phyloP scores from a whole-genome alignment of 345 rosid genomes.

The Microthlaspi erraticum region DNA sequence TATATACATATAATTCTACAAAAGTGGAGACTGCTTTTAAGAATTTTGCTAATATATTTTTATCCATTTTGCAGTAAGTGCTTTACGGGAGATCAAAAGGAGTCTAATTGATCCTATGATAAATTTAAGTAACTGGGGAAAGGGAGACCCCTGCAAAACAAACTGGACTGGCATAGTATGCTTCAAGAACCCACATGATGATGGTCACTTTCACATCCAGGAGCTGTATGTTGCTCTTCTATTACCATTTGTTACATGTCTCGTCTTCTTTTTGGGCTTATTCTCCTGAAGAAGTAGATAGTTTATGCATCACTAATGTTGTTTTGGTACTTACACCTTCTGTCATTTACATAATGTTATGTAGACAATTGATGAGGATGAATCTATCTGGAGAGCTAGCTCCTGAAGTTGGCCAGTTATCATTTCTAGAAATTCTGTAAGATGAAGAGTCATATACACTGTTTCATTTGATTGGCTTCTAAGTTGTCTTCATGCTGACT shows the following conservation, averaged over 20 bases:
- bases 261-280: constrained; percentile 2
- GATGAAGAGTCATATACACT: constrained; percentile 31
- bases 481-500: constrained; percentile 11
- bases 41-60: constrained; percentile 14
- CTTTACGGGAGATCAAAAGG: constrained; percentile 55
- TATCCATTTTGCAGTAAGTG: constrained; percentile 58
- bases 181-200: constrained; percentile 35
- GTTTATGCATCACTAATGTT: constrained; percentile 13
- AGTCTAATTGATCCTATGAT: constrained; percentile 62
- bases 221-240: constrained; percentile 62
- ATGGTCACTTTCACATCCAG: constrained; percentile 64
- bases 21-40: not conserved
- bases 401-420: constrained; percentile 70
- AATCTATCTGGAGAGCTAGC: constrained; percentile 83
- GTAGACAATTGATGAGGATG: constrained; percentile 70
- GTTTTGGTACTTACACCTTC: constrained; percentile 1
- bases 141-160: constrained; percentile 78
- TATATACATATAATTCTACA: not conserved
- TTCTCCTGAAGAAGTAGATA: constrained; percentile 21
- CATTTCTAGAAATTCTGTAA: constrained; percentile 67
- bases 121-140: constrained; percentile 64
- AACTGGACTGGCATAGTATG: constrained; percentile 82
- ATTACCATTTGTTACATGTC: constrained; percentile 19
- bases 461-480: constrained; percentile 19
- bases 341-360: constrained; percentile 29